These are phyloP conservation scores for Neurospora sp. DNA, from an alignment of 495 filamentous ascomycete genomes.

Conservation along the genomic window DNA sequence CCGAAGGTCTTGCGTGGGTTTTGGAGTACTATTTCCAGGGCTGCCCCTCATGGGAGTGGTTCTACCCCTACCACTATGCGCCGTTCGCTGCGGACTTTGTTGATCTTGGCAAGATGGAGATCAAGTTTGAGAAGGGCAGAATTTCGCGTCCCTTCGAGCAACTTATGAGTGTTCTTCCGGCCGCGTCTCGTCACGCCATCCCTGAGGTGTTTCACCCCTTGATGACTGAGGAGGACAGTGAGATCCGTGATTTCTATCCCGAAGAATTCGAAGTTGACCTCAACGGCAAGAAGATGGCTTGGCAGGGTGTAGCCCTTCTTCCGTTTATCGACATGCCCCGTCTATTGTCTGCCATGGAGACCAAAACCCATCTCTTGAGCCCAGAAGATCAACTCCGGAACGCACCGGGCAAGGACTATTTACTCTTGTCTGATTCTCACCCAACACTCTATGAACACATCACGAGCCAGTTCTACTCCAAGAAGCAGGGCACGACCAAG, in stretches of 20 bases:
- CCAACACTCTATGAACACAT: constrained; percentile 69
- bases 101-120: constrained; percentile 65
- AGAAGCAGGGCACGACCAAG: constrained; percentile 57
- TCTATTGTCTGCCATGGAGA: constrained; percentile 71
- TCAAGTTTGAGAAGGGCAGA: constrained; percentile 75
- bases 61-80: constrained; percentile 96
- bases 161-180: constrained; percentile 94
- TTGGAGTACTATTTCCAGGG: constrained; percentile 96
- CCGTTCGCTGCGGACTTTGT: constrained; percentile 95
- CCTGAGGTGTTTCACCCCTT: constrained; percentile 76
- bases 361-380: constrained; percentile 68
- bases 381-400: constrained; percentile 75
- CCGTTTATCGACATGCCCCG: constrained; percentile 94
- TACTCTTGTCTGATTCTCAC: constrained; percentile 76
- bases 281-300: constrained; percentile 97
- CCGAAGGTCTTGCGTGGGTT: constrained; percentile 98
- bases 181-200: constrained; percentile 83
- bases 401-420: constrained; percentile 63
- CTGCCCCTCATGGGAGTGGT: constrained; percentile 97
- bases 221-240: constrained; percentile 77
- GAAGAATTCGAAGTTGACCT: constrained; percentile 87
- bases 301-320: constrained; percentile 90
- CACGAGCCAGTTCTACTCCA: constrained; percentile 76
- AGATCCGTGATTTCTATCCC: constrained; percentile 96
- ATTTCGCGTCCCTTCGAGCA: constrained; percentile 93